Evolutionary conservation across 208 protist genomes (phyloP).

Genomic region (Trypanosoma vivax): DNA sequence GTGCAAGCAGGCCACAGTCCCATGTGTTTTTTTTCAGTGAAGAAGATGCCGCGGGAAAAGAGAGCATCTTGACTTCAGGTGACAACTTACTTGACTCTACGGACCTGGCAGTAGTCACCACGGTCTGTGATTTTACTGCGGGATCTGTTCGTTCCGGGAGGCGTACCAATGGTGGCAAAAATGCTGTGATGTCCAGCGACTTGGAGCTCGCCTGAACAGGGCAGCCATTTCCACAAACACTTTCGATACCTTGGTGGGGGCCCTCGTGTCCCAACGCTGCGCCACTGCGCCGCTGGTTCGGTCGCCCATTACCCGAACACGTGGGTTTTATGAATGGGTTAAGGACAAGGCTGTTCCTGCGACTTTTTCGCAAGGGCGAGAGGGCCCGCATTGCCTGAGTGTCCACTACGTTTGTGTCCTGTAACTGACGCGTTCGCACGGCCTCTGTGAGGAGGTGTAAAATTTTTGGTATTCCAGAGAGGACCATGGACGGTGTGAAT

Average conservation of each 20-base stretch:
- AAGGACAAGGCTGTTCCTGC: neutral
- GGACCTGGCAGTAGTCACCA: neutral
- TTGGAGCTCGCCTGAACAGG: neutral
- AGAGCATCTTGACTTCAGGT: no score
- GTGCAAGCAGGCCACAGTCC: no score
- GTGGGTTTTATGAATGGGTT: no score
- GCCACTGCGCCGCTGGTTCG: no score
- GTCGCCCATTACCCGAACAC: no score
- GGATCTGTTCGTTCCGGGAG: neutral
- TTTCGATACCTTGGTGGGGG: no score
- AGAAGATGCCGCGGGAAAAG: no score
- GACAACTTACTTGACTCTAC: no score
- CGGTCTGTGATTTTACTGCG: neutral
- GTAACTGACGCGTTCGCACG: constrained; percentile 12
- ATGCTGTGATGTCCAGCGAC: neutral
- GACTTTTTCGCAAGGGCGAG: constrained; percentile 10
- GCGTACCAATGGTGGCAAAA: constrained; percentile 29
- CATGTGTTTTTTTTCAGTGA: no score
- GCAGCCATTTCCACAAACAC: neutral
- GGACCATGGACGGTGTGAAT: constrained; percentile 56
- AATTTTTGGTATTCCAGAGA: constrained; percentile 45
- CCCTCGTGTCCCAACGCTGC: no score
- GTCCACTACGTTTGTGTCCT: constrained; percentile 1
- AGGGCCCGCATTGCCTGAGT: neutral
- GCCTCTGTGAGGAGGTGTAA: constrained; percentile 19